Conservation (phyloP, 2,329 filamentous ascomycete genomes). For the Fusarium verrucosum region DNA sequence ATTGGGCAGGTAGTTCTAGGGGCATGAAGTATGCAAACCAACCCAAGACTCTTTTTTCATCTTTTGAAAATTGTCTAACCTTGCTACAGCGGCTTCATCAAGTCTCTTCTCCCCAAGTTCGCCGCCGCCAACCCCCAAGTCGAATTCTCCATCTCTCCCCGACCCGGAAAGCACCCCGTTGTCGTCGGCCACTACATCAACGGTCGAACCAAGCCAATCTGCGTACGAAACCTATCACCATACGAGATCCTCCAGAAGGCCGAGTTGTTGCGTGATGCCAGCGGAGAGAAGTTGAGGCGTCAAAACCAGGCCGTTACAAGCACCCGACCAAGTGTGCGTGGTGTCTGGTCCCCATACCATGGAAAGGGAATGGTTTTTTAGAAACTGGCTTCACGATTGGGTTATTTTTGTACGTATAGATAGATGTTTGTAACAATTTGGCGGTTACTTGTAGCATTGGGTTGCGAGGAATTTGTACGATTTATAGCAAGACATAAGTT, state of each 20-base stretch:
- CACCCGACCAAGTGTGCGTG: conserved; percentile 72
- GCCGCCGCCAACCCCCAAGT: conserved; percentile 84
- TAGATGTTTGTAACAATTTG: conserved; percentile 42
- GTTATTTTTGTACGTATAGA: conserved; percentile 41
- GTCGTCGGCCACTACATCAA: conserved; percentile 94
- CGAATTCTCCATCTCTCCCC: conserved; percentile 90
- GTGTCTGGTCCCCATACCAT: conserved; percentile 77
- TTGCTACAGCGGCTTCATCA: conserved; percentile 76
- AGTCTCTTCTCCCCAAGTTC: conserved; percentile 78
- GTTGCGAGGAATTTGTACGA: conserved; percentile 44
- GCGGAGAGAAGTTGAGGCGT: conserved; percentile 75
- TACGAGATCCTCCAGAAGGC: conserved; percentile 84
- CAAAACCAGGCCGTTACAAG: conserved; percentile 71
- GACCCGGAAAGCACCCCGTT: conserved; percentile 88
- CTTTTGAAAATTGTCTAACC: conserved; percentile 40
- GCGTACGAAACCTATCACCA: conserved; percentile 85
- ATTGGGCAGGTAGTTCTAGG: conserved; percentile 90
- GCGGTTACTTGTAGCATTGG: conserved; percentile 42
- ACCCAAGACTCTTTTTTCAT: rapidly evolving
- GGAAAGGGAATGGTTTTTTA: conserved; percentile 66
- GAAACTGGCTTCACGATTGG: conserved; percentile 19
- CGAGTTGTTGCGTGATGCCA: conserved; percentile 76
- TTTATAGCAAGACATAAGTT: conserved; percentile 35
- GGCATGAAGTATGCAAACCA: conserved; percentile 82
- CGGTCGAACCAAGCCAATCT: conserved; percentile 83